Conservation (phyloP, 805 yeast genomes). For the Hemisphaericaspora nanyangensis region DNA sequence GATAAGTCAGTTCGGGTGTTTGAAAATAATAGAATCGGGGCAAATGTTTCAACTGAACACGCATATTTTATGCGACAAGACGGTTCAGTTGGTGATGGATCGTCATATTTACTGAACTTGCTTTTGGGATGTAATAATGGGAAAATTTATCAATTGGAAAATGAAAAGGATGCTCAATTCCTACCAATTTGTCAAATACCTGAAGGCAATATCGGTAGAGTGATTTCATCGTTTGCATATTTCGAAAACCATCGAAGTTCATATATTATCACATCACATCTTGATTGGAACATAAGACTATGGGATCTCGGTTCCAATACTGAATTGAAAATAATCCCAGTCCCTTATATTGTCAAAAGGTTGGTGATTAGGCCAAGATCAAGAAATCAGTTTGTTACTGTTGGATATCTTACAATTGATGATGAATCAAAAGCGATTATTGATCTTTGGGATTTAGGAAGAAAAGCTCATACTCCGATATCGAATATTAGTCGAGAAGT, state of each 20-base stretch:
- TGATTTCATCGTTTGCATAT: not conserved
- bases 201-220: not conserved
- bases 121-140: constrained; percentile 1
- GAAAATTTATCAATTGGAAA: not conserved
- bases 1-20: constrained; percentile 13
- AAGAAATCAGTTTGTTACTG: constrained; percentile 22
- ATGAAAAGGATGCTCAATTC: not conserved
- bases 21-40: constrained; percentile 3
- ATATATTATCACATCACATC: constrained; percentile 14
- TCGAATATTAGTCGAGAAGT: constrained; percentile 8
- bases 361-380: constrained; percentile 16
- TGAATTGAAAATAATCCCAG: constrained; percentile 14
- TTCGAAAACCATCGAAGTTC: not conserved
- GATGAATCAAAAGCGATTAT: constrained; percentile 12
- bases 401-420: constrained; percentile 18
- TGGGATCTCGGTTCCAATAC: constrained; percentile 15
- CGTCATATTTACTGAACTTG: no score
- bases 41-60: not conserved
- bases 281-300: constrained; percentile 21
- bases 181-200: not conserved
- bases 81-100: not conserved
- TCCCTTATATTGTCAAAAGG: constrained; percentile 15
- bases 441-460: constrained; percentile 29
- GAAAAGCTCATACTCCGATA: constrained; percentile 16
- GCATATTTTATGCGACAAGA: not conserved